Evolutionary conservation across 2,329 filamentous ascomycete species (phyloP).

Genomic region (Cadophora sp.): DNA sequence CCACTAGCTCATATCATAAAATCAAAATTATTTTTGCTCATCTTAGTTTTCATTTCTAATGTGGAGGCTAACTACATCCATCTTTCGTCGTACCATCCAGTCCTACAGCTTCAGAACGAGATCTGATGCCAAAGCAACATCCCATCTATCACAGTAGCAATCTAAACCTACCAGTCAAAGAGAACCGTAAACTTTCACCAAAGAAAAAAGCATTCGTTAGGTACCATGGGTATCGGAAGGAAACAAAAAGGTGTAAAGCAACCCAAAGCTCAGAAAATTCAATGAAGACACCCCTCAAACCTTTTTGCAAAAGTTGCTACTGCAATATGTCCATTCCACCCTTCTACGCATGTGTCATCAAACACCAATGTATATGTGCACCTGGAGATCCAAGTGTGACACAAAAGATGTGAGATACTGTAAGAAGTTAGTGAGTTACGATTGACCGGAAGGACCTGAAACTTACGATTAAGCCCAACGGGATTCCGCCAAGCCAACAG

Average conservation of each 20-base stretch:
- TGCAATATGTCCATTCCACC: background rate
- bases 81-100: background rate
- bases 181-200: background rate
- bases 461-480: slow-evolving; percentile 9
- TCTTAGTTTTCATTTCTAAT: background rate
- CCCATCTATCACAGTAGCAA: slow-evolving; percentile 1
- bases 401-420: slow-evolving; percentile 1
- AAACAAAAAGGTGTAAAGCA: background rate
- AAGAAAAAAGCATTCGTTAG: background rate
- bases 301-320: background rate
- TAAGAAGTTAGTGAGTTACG: background rate
- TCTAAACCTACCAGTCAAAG: background rate
- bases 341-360: slow-evolving; percentile 1
- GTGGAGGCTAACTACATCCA: background rate
- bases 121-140: background rate
- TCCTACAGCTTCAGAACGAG: background rate
- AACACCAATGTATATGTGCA: background rate
- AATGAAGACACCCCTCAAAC: slow-evolving; percentile 7
- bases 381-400: slow-evolving; percentile 6
- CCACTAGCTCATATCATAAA: background rate
- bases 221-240: slow-evolving; percentile 9
- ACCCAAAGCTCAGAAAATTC: background rate
- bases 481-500: slow-evolving; percentile 1
- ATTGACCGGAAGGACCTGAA: background rate
- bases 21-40: background rate